These are phyloP conservation scores for Panaeolus cyanescens DNA, from an alignment of 768 basidiomycete genomes.

Conservation along the genomic window DNA sequence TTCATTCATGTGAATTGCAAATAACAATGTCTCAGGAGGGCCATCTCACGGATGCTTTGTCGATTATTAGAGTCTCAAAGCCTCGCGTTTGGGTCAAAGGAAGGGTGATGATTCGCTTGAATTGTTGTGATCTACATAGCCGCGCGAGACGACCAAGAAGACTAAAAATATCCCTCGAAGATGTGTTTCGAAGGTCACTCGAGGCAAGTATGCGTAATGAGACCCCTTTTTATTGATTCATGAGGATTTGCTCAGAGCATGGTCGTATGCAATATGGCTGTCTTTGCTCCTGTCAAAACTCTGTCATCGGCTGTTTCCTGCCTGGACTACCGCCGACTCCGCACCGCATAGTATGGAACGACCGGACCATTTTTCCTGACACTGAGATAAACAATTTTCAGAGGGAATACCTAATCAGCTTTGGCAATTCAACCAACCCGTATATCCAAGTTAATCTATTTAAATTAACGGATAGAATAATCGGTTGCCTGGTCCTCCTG, in stretches of 20 bases:
- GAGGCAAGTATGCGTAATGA: background rate
- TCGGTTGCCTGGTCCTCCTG: no score
- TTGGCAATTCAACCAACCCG: background rate
- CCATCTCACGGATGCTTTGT: background rate
- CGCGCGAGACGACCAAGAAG: background rate
- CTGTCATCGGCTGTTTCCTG: background rate
- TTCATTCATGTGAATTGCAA: background rate
- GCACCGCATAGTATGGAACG: background rate
- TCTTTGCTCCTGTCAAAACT: background rate
- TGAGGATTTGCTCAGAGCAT: background rate
- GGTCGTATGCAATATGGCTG: background rate
- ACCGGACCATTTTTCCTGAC: conserved; percentile 1
- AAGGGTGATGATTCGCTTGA: no score
- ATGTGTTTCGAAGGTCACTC: background rate
- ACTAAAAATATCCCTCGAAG: background rate
- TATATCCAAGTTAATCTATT: background rate
- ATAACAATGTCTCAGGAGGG: background rate
- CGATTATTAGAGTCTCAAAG: background rate
- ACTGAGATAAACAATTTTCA: background rate
- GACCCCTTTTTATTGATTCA: background rate
- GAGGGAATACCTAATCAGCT: background rate
- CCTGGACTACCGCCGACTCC: background rate
- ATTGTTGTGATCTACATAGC: background rate
- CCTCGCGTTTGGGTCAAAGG: no score
- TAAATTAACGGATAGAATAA: background rate